A percentile compares a stretch with the other conserved stretches of the same genome.
Evolutionary conservation across 73 alveolate genomes (phyloP).

Genomic region (Uronychia setigera): DNA sequence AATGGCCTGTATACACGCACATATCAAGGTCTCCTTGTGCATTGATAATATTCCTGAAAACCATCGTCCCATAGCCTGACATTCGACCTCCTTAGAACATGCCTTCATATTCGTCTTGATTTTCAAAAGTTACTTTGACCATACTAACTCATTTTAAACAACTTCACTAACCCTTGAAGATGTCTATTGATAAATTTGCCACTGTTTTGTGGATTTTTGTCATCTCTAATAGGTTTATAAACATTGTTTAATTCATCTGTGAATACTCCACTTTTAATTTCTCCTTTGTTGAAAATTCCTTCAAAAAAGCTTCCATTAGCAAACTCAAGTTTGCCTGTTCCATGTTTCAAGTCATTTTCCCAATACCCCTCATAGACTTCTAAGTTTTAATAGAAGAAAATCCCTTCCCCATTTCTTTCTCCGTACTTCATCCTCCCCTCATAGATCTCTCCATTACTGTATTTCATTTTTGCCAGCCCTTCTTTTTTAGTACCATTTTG

Average conservation of each 20-base stretch:
- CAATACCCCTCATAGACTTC: conserved; percentile 36
- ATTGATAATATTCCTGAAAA: neutral
- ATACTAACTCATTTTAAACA: neutral
- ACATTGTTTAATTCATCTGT: neutral
- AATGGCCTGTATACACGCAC: neutral
- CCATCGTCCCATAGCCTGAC: neutral
- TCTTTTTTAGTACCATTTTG: neutral
- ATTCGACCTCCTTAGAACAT: neutral
- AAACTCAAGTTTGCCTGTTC: conserved; percentile 34
- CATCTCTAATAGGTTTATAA: neutral
- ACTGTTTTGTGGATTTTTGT: neutral
- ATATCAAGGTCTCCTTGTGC: neutral
- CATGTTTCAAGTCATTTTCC: conserved; percentile 28
- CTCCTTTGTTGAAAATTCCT: conserved; percentile 48
- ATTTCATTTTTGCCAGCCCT: neutral
- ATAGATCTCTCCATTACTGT: neutral
- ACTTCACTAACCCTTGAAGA: neutral
- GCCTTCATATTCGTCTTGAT: neutral
- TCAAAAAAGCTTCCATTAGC: conserved; percentile 52
- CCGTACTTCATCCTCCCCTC: neutral
- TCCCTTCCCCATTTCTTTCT: neutral
- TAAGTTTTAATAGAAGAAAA: neutral
- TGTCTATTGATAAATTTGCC: neutral
- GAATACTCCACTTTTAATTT: conserved; percentile 36
- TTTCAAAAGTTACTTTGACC: neutral